Evolutionary conservation across 148 eudicot genomes (phyloP), one percentile per base, ranked within the genome.

Genomic region (Cornus controversa): DNA sequence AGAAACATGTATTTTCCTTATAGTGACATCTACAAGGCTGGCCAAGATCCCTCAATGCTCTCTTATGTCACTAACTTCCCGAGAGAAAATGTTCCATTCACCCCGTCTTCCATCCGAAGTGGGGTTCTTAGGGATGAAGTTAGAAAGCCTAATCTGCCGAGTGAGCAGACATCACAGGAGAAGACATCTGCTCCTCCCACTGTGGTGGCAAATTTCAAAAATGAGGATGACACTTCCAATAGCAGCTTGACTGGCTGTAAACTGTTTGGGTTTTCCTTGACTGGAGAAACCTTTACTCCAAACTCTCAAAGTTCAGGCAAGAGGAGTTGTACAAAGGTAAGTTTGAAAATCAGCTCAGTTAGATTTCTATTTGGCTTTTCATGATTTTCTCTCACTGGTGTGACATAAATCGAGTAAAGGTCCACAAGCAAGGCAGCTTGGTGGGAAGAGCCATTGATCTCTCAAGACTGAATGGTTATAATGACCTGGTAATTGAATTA

Each of bases 311-410:
- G 88, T 77, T 83, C 87, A 50, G 83, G 87, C 82, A 93, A 87
- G 86, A 84, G 98, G 84, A 92, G 95, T 74, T 94, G 98, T 80
- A 94, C 95, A 71, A 94, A 94, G 93, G 98, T 92, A 82, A 65
- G 84, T 72, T 79, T 31, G 67, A 18, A n/a, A 23, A 23, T 6
- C 24, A 60, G 24, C 24, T 60, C 25, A 22, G 23, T 60, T 60
- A 18, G 24, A 60, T 1, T 60, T 60, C 22, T 8, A 18, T 60
- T 22, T 60, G 23, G 22, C 64, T 18, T 20, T 22, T 60, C 57
- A 18, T n/a, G 24, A 60, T 60, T 60, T n/a, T 63, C 75, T 70
- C 50, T 42, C 50, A 24, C 62, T 75, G n/a, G n/a, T 29, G 10
- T 76, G 72, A 25, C 24, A 62, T 80, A 66, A 16, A 14, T 69